Conservation (phyloP, 495 filamentous ascomycete species). For the Trichoderma erinaceum region DNA sequence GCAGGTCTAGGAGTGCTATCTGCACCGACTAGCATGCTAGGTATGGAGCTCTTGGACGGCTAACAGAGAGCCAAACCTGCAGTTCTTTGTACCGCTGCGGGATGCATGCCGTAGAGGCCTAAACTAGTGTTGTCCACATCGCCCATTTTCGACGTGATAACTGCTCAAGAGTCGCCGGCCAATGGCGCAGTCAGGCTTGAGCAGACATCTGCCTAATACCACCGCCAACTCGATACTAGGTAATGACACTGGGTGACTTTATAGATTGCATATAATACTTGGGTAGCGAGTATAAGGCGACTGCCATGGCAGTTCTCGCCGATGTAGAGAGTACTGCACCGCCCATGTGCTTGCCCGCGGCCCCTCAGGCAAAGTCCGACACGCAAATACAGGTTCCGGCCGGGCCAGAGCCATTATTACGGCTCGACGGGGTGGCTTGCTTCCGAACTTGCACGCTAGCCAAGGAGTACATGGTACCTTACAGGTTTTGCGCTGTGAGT, state of each 20-base stretch:
- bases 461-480: background rate
- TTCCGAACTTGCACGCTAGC: conserved; percentile 1
- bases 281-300: too few relatives aligned
- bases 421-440: conserved; percentile 3
- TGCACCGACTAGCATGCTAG: background rate
- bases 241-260: too few relatives aligned
- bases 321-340: background rate
- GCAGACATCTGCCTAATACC: too few relatives aligned
- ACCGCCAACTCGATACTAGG: too few relatives aligned
- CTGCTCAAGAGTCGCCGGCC: too few relatives aligned
- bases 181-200: too few relatives aligned
- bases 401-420: background rate
- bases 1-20: too few relatives aligned
- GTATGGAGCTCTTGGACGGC: background rate
- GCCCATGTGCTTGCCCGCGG: background rate
- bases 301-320: background rate
- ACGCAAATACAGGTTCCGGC: too few relatives aligned
- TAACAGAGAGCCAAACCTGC: background rate
- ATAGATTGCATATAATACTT: too few relatives aligned
- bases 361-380: background rate
- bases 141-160: too few relatives aligned
- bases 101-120: conserved; percentile 1
- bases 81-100: background rate
- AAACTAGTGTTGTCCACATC: background rate
- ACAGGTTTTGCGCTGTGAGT: background rate